Percentiles rank a stretch among this genome's conserved stretches.
phyloP scores from a whole-genome alignment of 371 early-diverging fungal genomes.

The Mucor racemosus region DNA sequence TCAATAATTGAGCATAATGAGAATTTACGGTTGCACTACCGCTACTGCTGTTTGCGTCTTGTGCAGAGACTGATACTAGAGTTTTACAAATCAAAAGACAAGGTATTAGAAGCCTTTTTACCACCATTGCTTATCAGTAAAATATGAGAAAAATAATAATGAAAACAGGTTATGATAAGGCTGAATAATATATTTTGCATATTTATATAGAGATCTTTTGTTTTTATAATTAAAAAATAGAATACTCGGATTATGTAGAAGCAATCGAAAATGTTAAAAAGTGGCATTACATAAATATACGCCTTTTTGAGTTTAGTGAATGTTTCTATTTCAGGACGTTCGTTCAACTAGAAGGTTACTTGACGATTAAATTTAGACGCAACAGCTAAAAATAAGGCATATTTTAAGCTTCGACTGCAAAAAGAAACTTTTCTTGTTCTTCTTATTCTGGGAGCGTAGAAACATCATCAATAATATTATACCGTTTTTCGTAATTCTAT shows the following conservation, averaged over 20 bases:
- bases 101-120: not conserved
- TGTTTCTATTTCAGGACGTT: not conserved
- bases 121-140: not conserved
- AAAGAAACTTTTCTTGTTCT: too few relatives aligned
- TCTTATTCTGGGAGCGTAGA: too few relatives aligned
- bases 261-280: not conserved
- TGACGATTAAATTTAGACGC: constrained; percentile 1
- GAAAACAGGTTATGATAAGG: not conserved
- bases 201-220: not conserved
- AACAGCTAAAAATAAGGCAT: not conserved
- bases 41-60: constrained; percentile 42
- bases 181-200: not conserved
- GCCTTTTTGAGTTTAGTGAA: not conserved
- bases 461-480: too few relatives aligned
- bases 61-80: constrained; percentile 27
- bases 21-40: not conserved
- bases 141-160: not conserved
- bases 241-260: not conserved
- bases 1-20: constrained; percentile 26
- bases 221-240: not conserved
- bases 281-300: not conserved
- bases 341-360: too few relatives aligned
- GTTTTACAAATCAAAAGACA: not conserved
- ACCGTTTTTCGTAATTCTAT: too few relatives aligned
- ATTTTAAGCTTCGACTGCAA: too few relatives aligned